Percentiles rank a stretch among this genome's conserved stretches.
These are phyloP conservation scores for Dictyophora rubrovolvata DNA, from an alignment of 768 basidiomycete genomes.

Conservation along the genomic window DNA sequence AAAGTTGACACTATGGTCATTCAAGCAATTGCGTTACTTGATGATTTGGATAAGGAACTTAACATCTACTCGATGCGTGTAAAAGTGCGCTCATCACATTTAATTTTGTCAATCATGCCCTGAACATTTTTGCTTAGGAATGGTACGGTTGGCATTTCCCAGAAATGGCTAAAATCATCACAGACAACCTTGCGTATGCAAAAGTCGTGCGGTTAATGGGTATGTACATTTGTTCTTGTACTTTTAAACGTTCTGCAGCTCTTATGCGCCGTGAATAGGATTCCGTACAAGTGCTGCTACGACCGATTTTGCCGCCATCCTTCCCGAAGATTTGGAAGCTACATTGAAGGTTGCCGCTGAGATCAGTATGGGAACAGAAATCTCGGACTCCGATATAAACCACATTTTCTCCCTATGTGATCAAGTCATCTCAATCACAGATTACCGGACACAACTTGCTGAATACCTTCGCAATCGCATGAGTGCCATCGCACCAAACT, in stretches of 20 bases:
- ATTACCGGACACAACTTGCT: conserved; percentile 88
- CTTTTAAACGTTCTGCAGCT: background rate
- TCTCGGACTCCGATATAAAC: conserved; percentile 91
- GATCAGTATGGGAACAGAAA: conserved; percentile 99
- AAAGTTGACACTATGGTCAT: conserved; percentile 99
- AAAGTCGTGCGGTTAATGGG: conserved; percentile 91
- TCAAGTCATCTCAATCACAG: conserved; percentile 93
- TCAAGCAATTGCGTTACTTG: conserved; percentile 94
- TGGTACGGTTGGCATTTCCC: conserved; percentile 99
- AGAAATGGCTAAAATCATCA: conserved; percentile 97
- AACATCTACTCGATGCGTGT: conserved; percentile 99
- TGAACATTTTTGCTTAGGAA: conserved; percentile 49
- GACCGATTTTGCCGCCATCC: conserved; percentile 79
- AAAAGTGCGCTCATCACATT: conserved; percentile 50
- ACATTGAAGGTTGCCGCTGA: conserved; percentile 92
- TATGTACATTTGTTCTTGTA: conserved; percentile 21
- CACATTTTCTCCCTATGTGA: conserved; percentile 97
- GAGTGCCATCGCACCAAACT: conserved; percentile 95
- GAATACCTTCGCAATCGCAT: conserved; percentile 98
- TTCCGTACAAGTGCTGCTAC: conserved; percentile 89
- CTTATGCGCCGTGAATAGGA: conserved; percentile 31
- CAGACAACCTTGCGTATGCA: conserved; percentile 95
- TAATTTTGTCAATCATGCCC: background rate
- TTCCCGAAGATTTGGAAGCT: conserved; percentile 95
- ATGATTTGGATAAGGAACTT: conserved; percentile 98